These are phyloP conservation scores for Rubroshorea leprosula DNA, from an alignment of 345 rosid species.

Conservation along the genomic window DNA sequence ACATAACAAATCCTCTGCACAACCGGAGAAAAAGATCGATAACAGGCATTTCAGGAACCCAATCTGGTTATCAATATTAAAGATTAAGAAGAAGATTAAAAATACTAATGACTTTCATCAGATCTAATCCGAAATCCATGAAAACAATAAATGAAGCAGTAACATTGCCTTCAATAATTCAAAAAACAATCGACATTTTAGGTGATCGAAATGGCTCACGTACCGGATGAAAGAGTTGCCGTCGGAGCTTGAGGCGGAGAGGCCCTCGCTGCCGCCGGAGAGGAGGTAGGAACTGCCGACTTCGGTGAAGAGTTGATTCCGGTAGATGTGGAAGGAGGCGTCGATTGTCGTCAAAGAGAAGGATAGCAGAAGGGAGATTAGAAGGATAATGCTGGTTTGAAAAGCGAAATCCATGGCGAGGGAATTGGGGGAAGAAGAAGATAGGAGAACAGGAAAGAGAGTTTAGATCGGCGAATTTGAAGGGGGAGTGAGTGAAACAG, in stretches of 20 bases:
- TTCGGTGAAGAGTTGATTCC: slow-evolving; percentile 52
- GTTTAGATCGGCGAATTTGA: slow-evolving; percentile 21
- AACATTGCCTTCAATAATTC: background rate
- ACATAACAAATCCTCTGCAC: too few relatives aligned
- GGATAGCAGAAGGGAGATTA: slow-evolving; percentile 23
- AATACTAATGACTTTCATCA: background rate
- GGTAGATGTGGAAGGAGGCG: slow-evolving; percentile 73
- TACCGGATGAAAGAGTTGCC: slow-evolving; percentile 62
- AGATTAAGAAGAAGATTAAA: background rate
- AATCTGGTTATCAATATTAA: too few relatives aligned
- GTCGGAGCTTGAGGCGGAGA: slow-evolving; percentile 35
- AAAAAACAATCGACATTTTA: background rate
- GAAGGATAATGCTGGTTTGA: slow-evolving; percentile 8
- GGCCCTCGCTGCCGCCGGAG: slow-evolving; percentile 97
- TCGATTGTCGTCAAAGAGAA: slow-evolving; percentile 15
- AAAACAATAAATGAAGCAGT: background rate
- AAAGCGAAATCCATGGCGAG: slow-evolving; percentile 38
- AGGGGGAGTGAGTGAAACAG: slow-evolving; percentile 13
- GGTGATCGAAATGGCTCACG: background rate
- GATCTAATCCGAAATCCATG: slow-evolving; percentile 6
- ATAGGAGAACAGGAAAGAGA: background rate
- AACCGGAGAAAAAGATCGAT: too few relatives aligned
- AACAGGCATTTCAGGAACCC: too few relatives aligned
- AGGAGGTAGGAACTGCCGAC: slow-evolving; percentile 86
- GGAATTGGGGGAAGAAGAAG: background rate